Percentiles rank a stretch among this genome's conserved stretches.
phyloP scores from a whole-genome alignment of 305 asterid species.

The Petunia hybrid region DNA sequence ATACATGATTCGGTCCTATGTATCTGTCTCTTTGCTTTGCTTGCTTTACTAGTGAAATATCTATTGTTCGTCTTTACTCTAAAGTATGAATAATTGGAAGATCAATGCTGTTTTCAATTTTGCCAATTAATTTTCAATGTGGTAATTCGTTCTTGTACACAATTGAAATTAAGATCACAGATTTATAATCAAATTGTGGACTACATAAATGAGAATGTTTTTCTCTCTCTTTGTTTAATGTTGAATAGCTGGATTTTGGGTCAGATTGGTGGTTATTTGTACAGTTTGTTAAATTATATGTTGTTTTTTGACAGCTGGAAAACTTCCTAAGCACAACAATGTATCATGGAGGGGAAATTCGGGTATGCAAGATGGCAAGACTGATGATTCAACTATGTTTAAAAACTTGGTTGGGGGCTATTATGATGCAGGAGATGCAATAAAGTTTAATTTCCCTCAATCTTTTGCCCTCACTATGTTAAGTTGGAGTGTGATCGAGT shows the following conservation, averaged over 20 bases:
- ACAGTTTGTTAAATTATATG: not conserved
- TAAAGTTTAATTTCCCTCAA: conserved; percentile 81
- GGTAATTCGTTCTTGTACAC: too few relatives aligned
- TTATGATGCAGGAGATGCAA: conserved; percentile 93
- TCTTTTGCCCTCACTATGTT: conserved; percentile 89
- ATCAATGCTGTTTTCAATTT: too few relatives aligned
- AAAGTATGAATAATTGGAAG: not conserved
- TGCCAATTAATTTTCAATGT: not conserved
- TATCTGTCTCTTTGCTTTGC: too few relatives aligned
- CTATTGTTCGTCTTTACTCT: not conserved
- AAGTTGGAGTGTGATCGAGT: conserved; percentile 96
- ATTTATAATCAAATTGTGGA: not conserved
- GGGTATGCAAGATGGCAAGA: conserved; percentile 48
- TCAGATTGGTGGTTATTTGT: not conserved
- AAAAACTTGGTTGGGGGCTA: conserved; percentile 70
- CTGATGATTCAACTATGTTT: conserved; percentile 37
- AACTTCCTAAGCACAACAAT: conserved; percentile 57
- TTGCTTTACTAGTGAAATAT: not conserved
- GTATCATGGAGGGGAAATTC: conserved; percentile 65
- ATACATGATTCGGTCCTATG: too few relatives aligned
- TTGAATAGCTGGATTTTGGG: not conserved
- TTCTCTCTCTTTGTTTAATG: not conserved
- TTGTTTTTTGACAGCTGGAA: conserved; percentile 52
- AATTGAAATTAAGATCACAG: not conserved
- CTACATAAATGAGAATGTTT: not conserved